Percentiles rank a stretch among this genome's conserved stretches.
Evolutionary conservation across 352 stramenopile genomes (phyloP).

Genomic region (Phytopythium vexans): DNA sequence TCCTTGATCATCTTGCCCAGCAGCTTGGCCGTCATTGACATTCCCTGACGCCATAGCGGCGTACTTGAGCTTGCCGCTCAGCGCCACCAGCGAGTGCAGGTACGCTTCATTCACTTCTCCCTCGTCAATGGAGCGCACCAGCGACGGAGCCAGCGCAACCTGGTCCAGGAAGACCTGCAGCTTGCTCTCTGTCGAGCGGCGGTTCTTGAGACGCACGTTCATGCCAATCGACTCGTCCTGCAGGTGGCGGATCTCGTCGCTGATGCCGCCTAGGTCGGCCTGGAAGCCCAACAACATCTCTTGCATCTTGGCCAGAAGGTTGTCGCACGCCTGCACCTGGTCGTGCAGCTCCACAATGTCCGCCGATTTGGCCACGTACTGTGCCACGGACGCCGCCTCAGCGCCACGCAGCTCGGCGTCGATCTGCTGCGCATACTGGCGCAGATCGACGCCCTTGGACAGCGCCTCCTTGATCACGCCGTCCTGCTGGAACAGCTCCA

Average conservation of each 20-base stretch:
- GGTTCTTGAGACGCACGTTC: constrained; percentile 95
- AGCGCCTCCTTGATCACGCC: constrained; percentile 91
- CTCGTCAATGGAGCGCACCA: constrained; percentile 92
- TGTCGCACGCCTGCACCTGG: constrained; percentile 96
- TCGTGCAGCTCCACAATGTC: constrained; percentile 91
- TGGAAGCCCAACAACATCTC: constrained; percentile 98
- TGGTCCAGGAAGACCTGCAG: constrained; percentile 95
- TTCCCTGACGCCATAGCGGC: constrained; percentile 21
- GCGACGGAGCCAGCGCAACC: constrained; percentile 92
- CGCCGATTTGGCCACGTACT: constrained; percentile 87
- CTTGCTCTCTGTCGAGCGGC: constrained; percentile 90
- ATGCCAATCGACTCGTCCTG: constrained; percentile 94
- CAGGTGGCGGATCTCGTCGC: constrained; percentile 96
- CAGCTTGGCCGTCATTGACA: neutral
- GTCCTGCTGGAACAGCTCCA: constrained; percentile 94
- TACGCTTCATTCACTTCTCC: constrained; percentile 94
- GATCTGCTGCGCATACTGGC: constrained; percentile 90
- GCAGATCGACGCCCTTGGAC: constrained; percentile 87
- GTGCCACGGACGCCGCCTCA: constrained; percentile 79
- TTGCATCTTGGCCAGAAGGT: constrained; percentile 95
- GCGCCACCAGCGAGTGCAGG: constrained; percentile 90
- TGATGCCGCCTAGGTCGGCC: constrained; percentile 96
- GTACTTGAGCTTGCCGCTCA: constrained; percentile 93
- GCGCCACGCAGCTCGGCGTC: constrained; percentile 83
- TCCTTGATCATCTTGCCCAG: neutral